Evolutionary conservation across 1,284 basidiomycete species (phyloP).

Genomic region (Puccinia sorghi): DNA sequence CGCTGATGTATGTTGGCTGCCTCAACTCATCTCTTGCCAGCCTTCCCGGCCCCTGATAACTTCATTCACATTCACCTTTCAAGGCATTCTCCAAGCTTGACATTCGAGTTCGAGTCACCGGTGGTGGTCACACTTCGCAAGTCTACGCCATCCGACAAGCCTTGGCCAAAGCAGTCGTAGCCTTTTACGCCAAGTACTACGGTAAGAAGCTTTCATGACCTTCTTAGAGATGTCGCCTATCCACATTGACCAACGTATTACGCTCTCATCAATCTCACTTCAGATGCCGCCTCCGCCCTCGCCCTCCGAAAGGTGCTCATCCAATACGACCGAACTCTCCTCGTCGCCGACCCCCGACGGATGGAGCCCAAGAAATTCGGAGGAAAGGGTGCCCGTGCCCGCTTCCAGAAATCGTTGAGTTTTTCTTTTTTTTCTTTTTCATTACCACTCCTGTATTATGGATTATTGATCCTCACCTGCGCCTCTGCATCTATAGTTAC

Average conservation of each 20-base stretch:
- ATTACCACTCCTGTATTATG: background rate
- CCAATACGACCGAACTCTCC: slow-evolving; percentile 87
- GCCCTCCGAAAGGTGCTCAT: slow-evolving; percentile 96
- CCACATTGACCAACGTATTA: background rate
- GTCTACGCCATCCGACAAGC: slow-evolving; percentile 99
- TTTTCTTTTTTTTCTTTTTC: too few species aligned
- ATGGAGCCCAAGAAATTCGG: slow-evolving; percentile 94
- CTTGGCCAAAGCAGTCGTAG: slow-evolving; percentile 95
- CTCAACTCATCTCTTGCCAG: background rate
- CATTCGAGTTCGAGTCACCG: slow-evolving; percentile 97
- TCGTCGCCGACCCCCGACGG: slow-evolving; percentile 97
- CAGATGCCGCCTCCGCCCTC: slow-evolving; percentile 92
- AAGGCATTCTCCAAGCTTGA: slow-evolving; percentile 75
- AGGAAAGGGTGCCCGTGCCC: slow-evolving; percentile 58
- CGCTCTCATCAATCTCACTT: slow-evolving; percentile 64
- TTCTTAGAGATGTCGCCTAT: background rate
- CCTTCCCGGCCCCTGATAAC: background rate
- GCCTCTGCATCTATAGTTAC: background rate
- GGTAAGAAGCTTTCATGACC: slow-evolving; percentile 55
- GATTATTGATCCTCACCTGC: background rate
- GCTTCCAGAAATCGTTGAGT: slow-evolving; percentile 58
- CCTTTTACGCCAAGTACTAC: slow-evolving; percentile 63
- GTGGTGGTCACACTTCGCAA: slow-evolving; percentile 99
- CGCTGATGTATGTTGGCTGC: slow-evolving; percentile 48
- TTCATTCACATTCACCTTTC: slow-evolving; percentile 64